Conservation (phyloP, 2,329 filamentous ascomycete genomes). For the Claviceps capensis region DNA sequence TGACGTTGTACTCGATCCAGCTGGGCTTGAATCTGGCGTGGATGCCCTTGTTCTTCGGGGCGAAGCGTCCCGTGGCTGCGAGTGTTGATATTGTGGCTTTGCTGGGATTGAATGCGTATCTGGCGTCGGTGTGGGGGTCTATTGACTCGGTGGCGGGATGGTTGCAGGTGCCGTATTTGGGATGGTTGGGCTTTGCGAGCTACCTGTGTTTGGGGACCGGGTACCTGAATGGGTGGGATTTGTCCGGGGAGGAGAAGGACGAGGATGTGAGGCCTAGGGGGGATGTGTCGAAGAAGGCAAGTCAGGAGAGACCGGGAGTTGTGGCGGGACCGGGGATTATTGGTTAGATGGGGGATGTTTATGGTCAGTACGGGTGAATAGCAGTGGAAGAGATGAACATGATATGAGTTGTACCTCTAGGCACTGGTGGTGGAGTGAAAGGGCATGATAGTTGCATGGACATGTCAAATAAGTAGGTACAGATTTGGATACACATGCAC, state of each 20-base stretch:
- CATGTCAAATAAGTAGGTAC: no score
- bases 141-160: slow-evolving; percentile 62
- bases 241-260: slow-evolving; percentile 24
- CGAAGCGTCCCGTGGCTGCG: slow-evolving; percentile 59
- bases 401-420: no score
- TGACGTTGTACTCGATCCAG: slow-evolving; percentile 75
- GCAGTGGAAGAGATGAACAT: no score
- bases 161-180: slow-evolving; percentile 68
- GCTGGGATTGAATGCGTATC: slow-evolving; percentile 55
- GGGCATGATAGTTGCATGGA: no score
- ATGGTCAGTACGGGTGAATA: no score
- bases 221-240: slow-evolving; percentile 54
- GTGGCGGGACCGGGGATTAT: no score
- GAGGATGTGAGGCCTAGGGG: slow-evolving; percentile 5
- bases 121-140: slow-evolving; percentile 63
- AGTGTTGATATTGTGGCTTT: slow-evolving; percentile 63
- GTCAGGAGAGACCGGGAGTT: no score
- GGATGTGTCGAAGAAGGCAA: no score
- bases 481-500: no score
- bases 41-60: slow-evolving; percentile 88
- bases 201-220: slow-evolving; percentile 65
- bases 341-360: no score
- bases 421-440: no score
- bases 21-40: slow-evolving; percentile 74
- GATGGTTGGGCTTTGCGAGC: slow-evolving; percentile 76